Conservation (phyloP, 768 basidiomycete species). For the Pleurotus tuber-regium region DNA sequence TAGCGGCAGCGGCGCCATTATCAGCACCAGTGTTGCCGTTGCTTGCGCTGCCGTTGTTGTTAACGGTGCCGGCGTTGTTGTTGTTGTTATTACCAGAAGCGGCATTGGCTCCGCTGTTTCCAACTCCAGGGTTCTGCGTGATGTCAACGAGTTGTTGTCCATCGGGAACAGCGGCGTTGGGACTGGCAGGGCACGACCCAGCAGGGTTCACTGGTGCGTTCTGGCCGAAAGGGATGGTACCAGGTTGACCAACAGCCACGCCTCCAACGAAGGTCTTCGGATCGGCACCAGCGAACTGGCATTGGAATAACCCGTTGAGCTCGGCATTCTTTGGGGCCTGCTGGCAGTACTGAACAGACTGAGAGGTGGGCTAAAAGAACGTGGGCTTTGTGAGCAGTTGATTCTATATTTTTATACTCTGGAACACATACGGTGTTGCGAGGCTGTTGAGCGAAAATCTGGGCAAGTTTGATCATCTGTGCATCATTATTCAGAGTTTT, state of each 20-base stretch:
- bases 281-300: constrained; percentile 51
- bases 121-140: constrained; percentile 32
- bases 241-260: constrained; percentile 36
- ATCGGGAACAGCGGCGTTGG: constrained; percentile 46
- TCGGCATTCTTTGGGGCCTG: constrained; percentile 48
- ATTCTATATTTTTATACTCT: no score
- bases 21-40: constrained; percentile 15
- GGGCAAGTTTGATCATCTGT: constrained; percentile 47
- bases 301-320: constrained; percentile 56
- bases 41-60: constrained; percentile 14
- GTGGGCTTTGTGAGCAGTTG: no score
- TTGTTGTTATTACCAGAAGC: constrained; percentile 8
- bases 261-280: constrained; percentile 44
- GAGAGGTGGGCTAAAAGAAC: constrained; percentile 34
- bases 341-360: constrained; percentile 52
- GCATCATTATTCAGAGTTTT: constrained; percentile 36
- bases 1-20: constrained; percentile 17
- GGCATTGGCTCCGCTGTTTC: constrained; percentile 10
- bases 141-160: constrained; percentile 40
- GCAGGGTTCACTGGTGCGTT: constrained; percentile 37
- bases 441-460: constrained; percentile 57
- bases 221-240: constrained; percentile 54
- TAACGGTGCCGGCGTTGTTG: constrained; percentile 11
- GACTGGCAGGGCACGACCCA: constrained; percentile 50
- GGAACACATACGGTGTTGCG: constrained; percentile 45